These are phyloP conservation scores for Ampelomyces quisqualis DNA, from an alignment of 2,329 filamentous ascomycete genomes.

Conservation along the genomic window DNA sequence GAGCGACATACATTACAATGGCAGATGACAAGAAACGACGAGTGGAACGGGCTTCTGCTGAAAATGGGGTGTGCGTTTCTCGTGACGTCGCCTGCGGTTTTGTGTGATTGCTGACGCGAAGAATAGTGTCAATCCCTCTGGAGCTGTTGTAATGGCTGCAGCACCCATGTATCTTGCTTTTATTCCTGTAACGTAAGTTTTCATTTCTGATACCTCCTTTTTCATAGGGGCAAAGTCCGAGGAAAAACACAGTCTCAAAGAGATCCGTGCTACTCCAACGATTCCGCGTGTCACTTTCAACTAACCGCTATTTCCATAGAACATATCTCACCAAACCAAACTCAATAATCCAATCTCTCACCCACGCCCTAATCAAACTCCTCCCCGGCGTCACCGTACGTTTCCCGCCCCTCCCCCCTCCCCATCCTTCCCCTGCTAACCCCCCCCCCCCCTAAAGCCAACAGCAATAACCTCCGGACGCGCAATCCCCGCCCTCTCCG, in stretches of 20 bases:
- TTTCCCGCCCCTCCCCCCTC: not conserved
- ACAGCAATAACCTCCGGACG: conserved; percentile 21
- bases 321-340: conserved; percentile 19
- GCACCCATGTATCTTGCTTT: conserved; percentile 24
- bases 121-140: conserved; percentile 22
- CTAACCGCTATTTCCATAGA: not conserved
- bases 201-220: too few species aligned
- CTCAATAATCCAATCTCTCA: conserved; percentile 21
- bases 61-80: too few species aligned
- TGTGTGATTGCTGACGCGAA: too few species aligned
- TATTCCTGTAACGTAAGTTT: conserved; percentile 22
- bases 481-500: conserved; percentile 24
- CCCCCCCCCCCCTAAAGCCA: too few species aligned
- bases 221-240: too few species aligned
- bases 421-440: not conserved
- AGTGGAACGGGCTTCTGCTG: too few species aligned
- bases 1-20: too few species aligned
- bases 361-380: conserved; percentile 23
- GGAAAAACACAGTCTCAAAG: too few species aligned
- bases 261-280: too few species aligned
- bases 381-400: conserved; percentile 21
- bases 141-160: conserved; percentile 14
- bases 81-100: too few species aligned
- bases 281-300: conserved; percentile 3
- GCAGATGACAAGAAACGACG: too few species aligned